phyloP scores from a whole-genome alignment of 176 grass and related monocot species.

The Aegilops longissima region DNA sequence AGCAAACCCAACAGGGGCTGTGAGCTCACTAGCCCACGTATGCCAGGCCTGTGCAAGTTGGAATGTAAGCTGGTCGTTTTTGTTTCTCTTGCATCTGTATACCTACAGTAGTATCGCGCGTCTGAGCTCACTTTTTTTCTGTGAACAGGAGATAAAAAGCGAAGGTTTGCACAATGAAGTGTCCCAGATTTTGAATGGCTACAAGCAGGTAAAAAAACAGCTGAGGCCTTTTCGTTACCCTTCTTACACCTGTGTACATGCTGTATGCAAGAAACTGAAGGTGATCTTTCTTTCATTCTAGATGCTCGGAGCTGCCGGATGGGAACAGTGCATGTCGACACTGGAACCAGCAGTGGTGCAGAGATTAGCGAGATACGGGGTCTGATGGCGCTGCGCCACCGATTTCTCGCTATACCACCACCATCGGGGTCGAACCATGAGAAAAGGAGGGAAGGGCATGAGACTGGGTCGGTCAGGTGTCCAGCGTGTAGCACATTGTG shows the following conservation, averaged over 20 bases:
- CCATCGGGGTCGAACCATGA: background rate
- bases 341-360: slow-evolving; percentile 65
- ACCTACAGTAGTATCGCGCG: background rate
- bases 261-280: background rate
- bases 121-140: slow-evolving; percentile 3
- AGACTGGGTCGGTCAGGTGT: background rate
- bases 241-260: background rate
- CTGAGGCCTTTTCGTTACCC: background rate
- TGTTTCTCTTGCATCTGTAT: background rate
- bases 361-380: slow-evolving; percentile 68
- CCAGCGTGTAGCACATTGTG: background rate
- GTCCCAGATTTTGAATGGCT: slow-evolving; percentile 84
- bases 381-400: slow-evolving; percentile 24
- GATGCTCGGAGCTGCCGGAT: slow-evolving; percentile 72
- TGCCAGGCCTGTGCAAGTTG: slow-evolving; percentile 93
- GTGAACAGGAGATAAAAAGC: slow-evolving; percentile 85
- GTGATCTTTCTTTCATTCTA: slow-evolving; percentile 9
- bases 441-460: background rate
- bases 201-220: slow-evolving; percentile 78
- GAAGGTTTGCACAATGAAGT: slow-evolving; percentile 82
- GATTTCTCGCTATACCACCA: background rate
- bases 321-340: slow-evolving; percentile 87
- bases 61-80: slow-evolving; percentile 53
- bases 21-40: slow-evolving; percentile 64
- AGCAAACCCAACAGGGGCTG: slow-evolving; percentile 71